These are phyloP conservation scores for Macrophomina pseudophaseolina DNA, from an alignment of 2,329 filamentous ascomycete genomes.

Conservation along the genomic window DNA sequence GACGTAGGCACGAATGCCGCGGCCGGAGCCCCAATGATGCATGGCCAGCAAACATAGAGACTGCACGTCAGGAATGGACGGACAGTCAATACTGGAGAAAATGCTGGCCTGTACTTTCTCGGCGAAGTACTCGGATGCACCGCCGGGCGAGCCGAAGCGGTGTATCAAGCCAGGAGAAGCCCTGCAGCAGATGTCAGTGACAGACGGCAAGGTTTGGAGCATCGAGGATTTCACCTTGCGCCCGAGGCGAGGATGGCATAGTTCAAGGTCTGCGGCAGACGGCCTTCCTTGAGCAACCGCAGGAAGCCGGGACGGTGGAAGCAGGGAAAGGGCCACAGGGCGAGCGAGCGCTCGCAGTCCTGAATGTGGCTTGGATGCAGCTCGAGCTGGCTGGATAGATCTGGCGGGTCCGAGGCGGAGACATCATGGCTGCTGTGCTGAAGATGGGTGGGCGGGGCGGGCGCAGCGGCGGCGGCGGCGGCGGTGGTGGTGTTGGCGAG, in stretches of 20 bases:
- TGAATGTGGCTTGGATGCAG: constrained; percentile 19
- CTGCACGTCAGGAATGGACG: constrained; percentile 22
- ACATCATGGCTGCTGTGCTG: neutral
- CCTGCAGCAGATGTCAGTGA: neutral
- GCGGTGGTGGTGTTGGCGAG: constrained; percentile 15
- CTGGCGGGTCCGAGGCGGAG: constrained; percentile 5
- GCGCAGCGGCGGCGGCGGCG: neutral
- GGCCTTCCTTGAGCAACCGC: constrained; percentile 17
- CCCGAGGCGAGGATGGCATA: constrained; percentile 20
- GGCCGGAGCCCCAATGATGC: constrained; percentile 24
- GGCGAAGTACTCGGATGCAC: constrained; percentile 22
- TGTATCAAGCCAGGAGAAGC: constrained; percentile 20
- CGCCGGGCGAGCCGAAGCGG: constrained; percentile 16
- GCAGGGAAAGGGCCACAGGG: constrained; percentile 24
- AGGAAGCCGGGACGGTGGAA: constrained; percentile 24
- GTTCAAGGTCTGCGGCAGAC: constrained; percentile 13
- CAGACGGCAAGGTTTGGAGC: neutral
- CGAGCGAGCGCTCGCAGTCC: constrained; percentile 17
- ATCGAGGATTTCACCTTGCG: neutral
- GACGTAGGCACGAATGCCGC: constrained; percentile 10
- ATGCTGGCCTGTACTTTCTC: constrained; percentile 19
- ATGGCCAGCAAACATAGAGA: constrained; percentile 17
- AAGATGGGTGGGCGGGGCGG: neutral
- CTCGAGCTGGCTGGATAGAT: constrained; percentile 13
- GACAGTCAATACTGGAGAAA: constrained; percentile 16